Base-by-base conservation (phyloP, 1,284 basidiomycete species). In the Inonotus hispidus region DNA sequence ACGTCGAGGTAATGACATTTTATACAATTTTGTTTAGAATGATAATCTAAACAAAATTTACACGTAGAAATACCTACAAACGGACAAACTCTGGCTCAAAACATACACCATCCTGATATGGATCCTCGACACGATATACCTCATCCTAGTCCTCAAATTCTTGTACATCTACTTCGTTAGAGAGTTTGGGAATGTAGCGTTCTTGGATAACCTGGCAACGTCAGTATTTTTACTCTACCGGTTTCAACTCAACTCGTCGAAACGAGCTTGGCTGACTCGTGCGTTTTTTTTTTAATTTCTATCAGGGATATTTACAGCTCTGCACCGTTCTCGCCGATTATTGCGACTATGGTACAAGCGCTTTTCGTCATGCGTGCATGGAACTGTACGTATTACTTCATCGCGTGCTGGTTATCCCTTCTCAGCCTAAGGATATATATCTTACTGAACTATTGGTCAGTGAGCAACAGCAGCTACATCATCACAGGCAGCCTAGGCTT, bases 111-210 rank as follows among this genome's bases (percentile, higher is more conserved):
- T 62, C 27, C 10, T 52, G 2, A 19, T 43, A 7, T 60, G 61
- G 58, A 27, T 41, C 8, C 54, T 63, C 32, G 61, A 63, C 32
- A 60, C 59, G 11, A 35, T 50, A 10, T 59, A 63, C 39, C 58
- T 54, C 29, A 50, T 41, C 23, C 53, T 63, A 25, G 37, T 63
- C 38, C 39, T 52, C 50, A 60, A 63, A 21, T 45, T 43, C 3
- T 13, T 50, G 21, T 63, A 63, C 52, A 49, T 50, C 13, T 63
- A 63, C 53, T 52, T 63, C 35, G 53, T 63, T 10, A 46, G 21
- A 23, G 38, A 56, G 25, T 60, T 46, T 25, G 49, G 27, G 35
- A 53, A 63, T 29, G 21, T 53, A 4, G 56, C 27, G 19, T 50
- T 45, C 23, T 37, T 61, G 25, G 55, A 27, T 61, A 35, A 46